Evolutionary conservation across 495 filamentous ascomycete species (phyloP).

Genomic region (Clavariopsis aquatica): DNA sequence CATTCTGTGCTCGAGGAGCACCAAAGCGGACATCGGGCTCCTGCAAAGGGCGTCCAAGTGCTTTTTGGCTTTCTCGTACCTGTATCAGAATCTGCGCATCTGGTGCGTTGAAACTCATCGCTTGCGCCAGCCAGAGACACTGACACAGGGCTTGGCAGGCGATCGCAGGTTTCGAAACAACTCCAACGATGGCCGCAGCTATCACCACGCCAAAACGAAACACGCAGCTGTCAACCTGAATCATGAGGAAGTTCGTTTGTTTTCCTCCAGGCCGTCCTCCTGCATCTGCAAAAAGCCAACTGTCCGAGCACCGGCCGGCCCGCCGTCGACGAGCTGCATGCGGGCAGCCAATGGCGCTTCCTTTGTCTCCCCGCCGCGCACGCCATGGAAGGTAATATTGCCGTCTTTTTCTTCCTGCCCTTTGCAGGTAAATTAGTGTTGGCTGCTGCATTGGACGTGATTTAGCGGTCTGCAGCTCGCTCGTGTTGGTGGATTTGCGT

Average conservation of each 20-base stretch:
- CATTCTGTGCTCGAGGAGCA: not conserved
- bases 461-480: conserved; percentile 6
- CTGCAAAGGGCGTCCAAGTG: conserved; percentile 2
- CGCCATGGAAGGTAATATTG: conserved; percentile 23
- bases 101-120: conserved; percentile 23
- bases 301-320: not conserved
- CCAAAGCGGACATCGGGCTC: conserved; percentile 9
- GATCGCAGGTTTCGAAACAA: conserved; percentile 28
- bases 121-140: conserved; percentile 1
- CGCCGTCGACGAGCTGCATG: not conserved
- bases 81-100: conserved; percentile 32
- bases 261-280: not conserved
- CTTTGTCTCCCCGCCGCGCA: not conserved
- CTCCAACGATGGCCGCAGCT: not conserved
- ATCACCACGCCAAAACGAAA: conserved; percentile 17
- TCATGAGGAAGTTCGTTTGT: conserved; percentile 20
- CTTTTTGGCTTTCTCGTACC: conserved; percentile 19
- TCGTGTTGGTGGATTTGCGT: conserved; percentile 1
- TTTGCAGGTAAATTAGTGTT: not conserved
- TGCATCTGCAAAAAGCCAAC: not conserved
- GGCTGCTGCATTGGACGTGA: not conserved
- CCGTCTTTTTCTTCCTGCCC: conserved; percentile 17
- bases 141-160: conserved; percentile 23
- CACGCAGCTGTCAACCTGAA: conserved; percentile 20
- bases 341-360: not conserved